Conservation (phyloP, 23 red algal genomes). For the Gracilaria caudata region DNA sequence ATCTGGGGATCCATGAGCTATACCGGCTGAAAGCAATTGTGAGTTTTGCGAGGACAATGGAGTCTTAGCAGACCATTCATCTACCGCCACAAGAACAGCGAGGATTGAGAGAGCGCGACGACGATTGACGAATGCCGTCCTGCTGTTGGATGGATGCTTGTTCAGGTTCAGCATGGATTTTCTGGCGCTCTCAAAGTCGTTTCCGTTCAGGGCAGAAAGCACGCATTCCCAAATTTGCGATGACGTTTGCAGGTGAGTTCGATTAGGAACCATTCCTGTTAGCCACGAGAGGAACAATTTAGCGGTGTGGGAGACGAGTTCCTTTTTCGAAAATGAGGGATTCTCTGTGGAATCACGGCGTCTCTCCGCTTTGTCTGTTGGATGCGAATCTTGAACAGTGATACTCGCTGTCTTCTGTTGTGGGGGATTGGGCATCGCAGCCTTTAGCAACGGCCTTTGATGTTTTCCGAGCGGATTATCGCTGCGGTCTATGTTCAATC, state of each 20-base stretch:
- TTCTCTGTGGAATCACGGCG: slow-evolving; percentile 13
- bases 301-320: slow-evolving; percentile 7
- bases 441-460: neutral
- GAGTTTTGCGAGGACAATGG: slow-evolving; percentile 1
- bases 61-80: slow-evolving; percentile 7
- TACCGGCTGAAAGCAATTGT: slow-evolving; percentile 11
- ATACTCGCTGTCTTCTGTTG: neutral
- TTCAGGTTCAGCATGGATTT: neutral
- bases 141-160: neutral
- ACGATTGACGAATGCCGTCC: slow-evolving; percentile 1
- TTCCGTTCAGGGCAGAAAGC: neutral
- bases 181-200: neutral
- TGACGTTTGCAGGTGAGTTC: neutral
- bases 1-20: slow-evolving; percentile 36
- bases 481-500: neutral
- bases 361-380: neutral
- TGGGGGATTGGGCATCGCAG: neutral
- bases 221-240: neutral
- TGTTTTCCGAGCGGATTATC: neutral
- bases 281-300: neutral
- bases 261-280: neutral
- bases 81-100: slow-evolving; percentile 5
- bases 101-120: slow-evolving; percentile 15
- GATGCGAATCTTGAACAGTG: neutral
- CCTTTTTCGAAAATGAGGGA: neutral